Percentiles rank a stretch among this genome's conserved stretches.
Evolutionary conservation across 2,329 filamentous ascomycete species (phyloP).

Genomic region (Colletotrichum sp.): DNA sequence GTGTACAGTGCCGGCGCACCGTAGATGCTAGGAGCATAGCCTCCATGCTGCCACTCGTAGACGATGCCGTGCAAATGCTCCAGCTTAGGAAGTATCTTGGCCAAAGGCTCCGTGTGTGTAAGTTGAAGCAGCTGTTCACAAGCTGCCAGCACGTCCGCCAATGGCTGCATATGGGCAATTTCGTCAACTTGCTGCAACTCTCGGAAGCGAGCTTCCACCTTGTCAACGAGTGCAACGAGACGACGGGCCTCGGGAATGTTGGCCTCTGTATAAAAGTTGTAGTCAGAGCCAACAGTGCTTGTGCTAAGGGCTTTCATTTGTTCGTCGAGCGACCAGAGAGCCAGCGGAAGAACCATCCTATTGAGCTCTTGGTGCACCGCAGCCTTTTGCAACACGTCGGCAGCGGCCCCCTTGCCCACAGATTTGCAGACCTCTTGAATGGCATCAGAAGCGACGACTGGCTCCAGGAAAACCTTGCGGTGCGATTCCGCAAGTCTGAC

Average conservation of each 20-base stretch:
- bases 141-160: conserved; percentile 77
- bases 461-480: conserved; percentile 53
- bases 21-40: conserved; percentile 83
- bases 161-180: conserved; percentile 74
- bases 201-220: conserved; percentile 74
- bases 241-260: conserved; percentile 79
- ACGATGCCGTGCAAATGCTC: conserved; percentile 87
- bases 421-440: conserved; percentile 50
- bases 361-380: conserved; percentile 43
- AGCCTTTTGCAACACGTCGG: conserved; percentile 25
- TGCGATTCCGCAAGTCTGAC: conserved; percentile 68
- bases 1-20: conserved; percentile 75
- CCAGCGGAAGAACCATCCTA: conserved; percentile 66
- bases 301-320: conserved; percentile 51
- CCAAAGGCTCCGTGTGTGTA: conserved; percentile 81
- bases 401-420: conserved; percentile 44
- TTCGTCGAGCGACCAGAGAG: conserved; percentile 70
- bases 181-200: conserved; percentile 71
- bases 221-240: conserved; percentile 71
- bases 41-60: conserved; percentile 89
- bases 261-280: conserved; percentile 89
- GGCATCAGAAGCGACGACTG: conserved; percentile 42
- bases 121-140: conserved; percentile 80
- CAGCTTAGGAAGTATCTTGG: conserved; percentile 82
- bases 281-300: conserved; percentile 48